Base-by-base conservation (phyloP, 2,329 filamentous ascomycete genomes). In the Pseudopyricularia cyperi region DNA sequence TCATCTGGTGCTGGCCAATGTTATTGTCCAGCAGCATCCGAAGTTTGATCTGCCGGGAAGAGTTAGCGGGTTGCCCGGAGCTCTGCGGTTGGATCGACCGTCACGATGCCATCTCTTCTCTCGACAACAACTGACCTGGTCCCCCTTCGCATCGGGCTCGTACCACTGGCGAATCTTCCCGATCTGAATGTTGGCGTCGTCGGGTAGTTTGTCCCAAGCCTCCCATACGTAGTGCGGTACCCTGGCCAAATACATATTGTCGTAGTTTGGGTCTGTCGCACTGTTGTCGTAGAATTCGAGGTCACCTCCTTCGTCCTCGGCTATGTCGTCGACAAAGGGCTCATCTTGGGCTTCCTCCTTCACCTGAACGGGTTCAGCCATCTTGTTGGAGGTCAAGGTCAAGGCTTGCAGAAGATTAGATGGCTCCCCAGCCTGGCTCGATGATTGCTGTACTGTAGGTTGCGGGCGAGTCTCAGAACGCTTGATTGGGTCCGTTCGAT, bases 161-260 rank as follows among this genome's bases (percentile, higher is more conserved):
- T 65, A 69, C 75, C 76, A 81, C 55, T 74, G 76, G 52, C 79
- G 73, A 61, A 95, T 73, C 30, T 81, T 91, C 46, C 89, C 89
- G 57, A 95, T 79, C 63, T 85, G 78, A 56, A 95, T 85, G 68
- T 90, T 85, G 53, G 85, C 83, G 58, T 94, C 84, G 56, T 91
- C 86, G 60, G 87, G 83, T 14, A 94, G 68, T 58, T 82, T 75
- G 53, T 72, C 68, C 87, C 89, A 94, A 46, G 83, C 77, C 58
- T 91, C 80, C 82, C 88, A 93, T 53, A 95, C 74, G 63, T 86
- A 85, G 57, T 82, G 81, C 19, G 89, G 89, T 44, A 95, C 74
- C 57, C 87, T 84, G 51, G 87, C 83, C 49, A 95, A 74, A 72
- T 88, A 94, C 52, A 79, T 69, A 39, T 66, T 71, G 55, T 69